Conservation (phyloP, 2,329 filamentous ascomycete genomes). For the Fusarium dimerum region DNA sequence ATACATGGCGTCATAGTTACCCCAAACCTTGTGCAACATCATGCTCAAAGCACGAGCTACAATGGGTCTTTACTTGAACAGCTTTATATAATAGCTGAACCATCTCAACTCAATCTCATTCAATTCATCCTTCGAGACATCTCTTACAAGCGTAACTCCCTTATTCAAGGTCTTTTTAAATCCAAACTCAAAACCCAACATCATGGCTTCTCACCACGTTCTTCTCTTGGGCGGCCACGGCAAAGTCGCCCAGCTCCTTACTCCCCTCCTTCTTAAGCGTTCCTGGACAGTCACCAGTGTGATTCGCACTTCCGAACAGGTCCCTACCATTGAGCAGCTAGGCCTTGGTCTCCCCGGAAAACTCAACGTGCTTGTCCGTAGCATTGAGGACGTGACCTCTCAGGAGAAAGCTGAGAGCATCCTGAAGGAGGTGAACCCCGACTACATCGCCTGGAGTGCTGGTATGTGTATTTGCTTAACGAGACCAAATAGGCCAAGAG, state of each 20-base stretch:
- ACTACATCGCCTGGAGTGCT: conserved; percentile 70
- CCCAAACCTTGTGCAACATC: background rate
- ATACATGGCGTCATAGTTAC: background rate
- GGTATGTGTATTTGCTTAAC: conserved; percentile 43
- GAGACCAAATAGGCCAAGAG: background rate
- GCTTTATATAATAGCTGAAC: too few species aligned
- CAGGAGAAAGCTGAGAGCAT: conserved; percentile 63
- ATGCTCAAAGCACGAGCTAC: background rate
- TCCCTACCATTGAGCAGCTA: conserved; percentile 62
- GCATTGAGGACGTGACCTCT: conserved; percentile 69
- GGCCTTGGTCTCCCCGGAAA: conserved; percentile 60
- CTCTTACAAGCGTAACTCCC: background rate
- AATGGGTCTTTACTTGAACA: too few species aligned
- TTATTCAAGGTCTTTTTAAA: background rate
- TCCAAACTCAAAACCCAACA: conserved; percentile 1
- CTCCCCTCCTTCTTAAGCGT: conserved; percentile 71
- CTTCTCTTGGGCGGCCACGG: conserved; percentile 81
- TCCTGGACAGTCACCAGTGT: conserved; percentile 78
- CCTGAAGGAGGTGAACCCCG: conserved; percentile 59
- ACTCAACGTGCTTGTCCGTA: conserved; percentile 69
- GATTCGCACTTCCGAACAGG: conserved; percentile 72
- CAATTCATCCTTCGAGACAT: too few species aligned
- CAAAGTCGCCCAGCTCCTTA: conserved; percentile 73
- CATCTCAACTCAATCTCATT: too few species aligned
- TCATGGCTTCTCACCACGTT: conserved; percentile 51